phyloP scores from a whole-genome alignment of 805 yeast species.

The Pichia paraexigua region DNA sequence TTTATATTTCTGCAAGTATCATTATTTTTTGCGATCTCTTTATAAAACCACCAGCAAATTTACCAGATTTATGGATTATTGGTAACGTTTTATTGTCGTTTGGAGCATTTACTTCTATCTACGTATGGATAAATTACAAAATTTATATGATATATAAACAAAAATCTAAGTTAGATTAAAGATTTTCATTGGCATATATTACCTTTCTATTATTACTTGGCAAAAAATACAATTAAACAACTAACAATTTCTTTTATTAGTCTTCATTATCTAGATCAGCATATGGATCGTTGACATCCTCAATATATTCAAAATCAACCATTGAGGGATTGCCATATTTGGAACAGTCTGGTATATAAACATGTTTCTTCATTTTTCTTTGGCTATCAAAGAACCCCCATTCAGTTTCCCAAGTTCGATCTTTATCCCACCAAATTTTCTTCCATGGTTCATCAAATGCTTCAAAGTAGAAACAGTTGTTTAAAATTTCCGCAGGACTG shows the following conservation, averaged over 20 bases:
- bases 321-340: background rate
- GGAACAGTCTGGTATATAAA: slow-evolving; percentile 35
- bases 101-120: slow-evolving; percentile 64
- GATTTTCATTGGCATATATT: background rate
- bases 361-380: slow-evolving; percentile 37
- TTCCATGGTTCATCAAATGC: slow-evolving; percentile 76
- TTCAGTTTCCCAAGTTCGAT: slow-evolving; percentile 55
- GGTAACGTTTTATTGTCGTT: slow-evolving; percentile 68
- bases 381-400: slow-evolving; percentile 58
- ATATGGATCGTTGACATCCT: background rate
- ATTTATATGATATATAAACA: slow-evolving; percentile 22
- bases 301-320: background rate
- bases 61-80: slow-evolving; percentile 84
- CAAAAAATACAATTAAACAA: background rate
- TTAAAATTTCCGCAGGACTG: slow-evolving; percentile 29
- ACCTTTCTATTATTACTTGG: background rate
- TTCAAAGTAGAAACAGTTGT: slow-evolving; percentile 52
- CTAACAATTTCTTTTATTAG: slow-evolving; percentile 2
- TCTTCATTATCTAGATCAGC: background rate
- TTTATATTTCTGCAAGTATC: slow-evolving; percentile 42
- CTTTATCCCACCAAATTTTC: slow-evolving; percentile 38
- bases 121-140: slow-evolving; percentile 74
- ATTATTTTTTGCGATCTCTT: slow-evolving; percentile 49
- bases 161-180: slow-evolving; percentile 18
- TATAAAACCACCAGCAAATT: slow-evolving; percentile 44